These are phyloP conservation scores for Didymella glomerata DNA, from an alignment of 2,329 filamentous ascomycete species.

Conservation along the genomic window DNA sequence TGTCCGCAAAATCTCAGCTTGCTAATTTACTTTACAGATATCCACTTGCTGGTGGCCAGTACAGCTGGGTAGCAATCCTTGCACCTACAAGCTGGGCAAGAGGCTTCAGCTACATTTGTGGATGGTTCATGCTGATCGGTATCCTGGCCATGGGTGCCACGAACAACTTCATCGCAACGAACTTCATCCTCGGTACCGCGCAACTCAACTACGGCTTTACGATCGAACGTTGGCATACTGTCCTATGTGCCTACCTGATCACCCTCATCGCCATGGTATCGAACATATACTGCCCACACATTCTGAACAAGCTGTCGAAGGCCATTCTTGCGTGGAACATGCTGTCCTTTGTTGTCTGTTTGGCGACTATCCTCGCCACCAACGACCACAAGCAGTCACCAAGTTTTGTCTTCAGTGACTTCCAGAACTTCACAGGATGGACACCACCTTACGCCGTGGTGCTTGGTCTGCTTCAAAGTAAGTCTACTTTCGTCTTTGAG, in stretches of 20 bases:
- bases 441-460: conserved; percentile 60
- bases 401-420: conserved; percentile 64
- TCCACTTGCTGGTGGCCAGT: conserved; percentile 65
- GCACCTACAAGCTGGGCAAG: conserved; percentile 56
- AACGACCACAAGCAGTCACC: conserved; percentile 64
- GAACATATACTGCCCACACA: conserved; percentile 61
- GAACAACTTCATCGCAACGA: conserved; percentile 63
- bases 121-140: conserved; percentile 51
- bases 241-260: conserved; percentile 62
- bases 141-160: conserved; percentile 63
- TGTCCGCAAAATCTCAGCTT: no score
- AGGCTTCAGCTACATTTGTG: conserved; percentile 51
- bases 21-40: conserved; percentile 45
- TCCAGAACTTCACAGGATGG: conserved; percentile 65
- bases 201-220: conserved; percentile 61
- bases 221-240: conserved; percentile 66
- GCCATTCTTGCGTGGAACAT: conserved; percentile 64
- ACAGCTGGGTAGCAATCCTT: conserved; percentile 66
- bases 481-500: not conserved
- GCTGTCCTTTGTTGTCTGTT: conserved; percentile 60
- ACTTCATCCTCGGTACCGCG: conserved; percentile 64
- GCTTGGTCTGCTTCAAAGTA: conserved; percentile 62
- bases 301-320: conserved; percentile 62
- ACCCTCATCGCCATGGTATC: conserved; percentile 55
- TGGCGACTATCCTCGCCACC: conserved; percentile 61